Percentiles rank a stretch among this genome's conserved stretches.
phyloP scores from a whole-genome alignment of 2,329 filamentous ascomycete species.

The Colletotrichum agaves region DNA sequence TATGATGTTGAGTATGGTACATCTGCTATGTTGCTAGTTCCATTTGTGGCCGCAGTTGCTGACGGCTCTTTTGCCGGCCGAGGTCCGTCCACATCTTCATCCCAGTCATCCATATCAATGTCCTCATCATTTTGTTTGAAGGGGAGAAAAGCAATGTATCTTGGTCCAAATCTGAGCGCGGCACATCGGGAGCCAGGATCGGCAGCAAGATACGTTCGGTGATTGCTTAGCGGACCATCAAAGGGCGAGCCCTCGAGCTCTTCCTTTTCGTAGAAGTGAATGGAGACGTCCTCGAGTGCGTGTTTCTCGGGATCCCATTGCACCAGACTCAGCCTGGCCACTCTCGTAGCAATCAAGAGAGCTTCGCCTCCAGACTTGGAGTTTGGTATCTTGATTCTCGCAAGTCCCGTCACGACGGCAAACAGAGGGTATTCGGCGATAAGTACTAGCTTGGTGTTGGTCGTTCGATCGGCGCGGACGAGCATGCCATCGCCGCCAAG shows the following conservation, averaged over 20 bases:
- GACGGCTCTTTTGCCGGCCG: constrained; percentile 60
- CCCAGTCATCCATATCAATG: constrained; percentile 91
- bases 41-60: constrained; percentile 47
- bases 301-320: constrained; percentile 91
- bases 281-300: constrained; percentile 86
- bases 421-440: constrained; percentile 85
- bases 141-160: constrained; percentile 91
- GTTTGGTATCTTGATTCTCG: constrained; percentile 76
- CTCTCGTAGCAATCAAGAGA: constrained; percentile 84
- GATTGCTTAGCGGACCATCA: constrained; percentile 79
- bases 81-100: constrained; percentile 80
- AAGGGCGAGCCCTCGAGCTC: constrained; percentile 86
- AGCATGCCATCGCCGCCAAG: constrained; percentile 71
- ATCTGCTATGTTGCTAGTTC: constrained; percentile 55
- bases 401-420: constrained; percentile 86
- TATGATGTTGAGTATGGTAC: constrained; percentile 90
- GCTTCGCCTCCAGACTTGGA: constrained; percentile 86
- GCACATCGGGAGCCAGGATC: constrained; percentile 95
- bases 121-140: constrained; percentile 90
- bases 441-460: constrained; percentile 82
- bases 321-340: constrained; percentile 91
- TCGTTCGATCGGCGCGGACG: constrained; percentile 70
- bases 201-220: constrained; percentile 83
- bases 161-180: constrained; percentile 88
- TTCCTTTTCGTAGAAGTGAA: constrained; percentile 98